Percentiles rank a stretch among this genome's conserved stretches.
These are phyloP conservation scores for Streptanthus diversifolius DNA, from an alignment of 345 rosid species.

Conservation along the genomic window DNA sequence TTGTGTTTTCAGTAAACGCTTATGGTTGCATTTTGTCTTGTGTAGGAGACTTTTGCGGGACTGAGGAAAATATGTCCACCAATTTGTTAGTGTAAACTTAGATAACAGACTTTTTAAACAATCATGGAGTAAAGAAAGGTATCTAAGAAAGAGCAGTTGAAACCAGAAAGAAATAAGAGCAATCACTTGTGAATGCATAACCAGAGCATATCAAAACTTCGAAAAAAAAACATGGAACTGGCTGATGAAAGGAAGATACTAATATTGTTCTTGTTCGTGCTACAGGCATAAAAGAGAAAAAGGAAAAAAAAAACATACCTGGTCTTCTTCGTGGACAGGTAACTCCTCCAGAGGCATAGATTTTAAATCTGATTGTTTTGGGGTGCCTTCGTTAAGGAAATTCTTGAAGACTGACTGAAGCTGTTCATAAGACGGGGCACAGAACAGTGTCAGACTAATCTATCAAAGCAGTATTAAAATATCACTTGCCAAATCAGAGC, in stretches of 20 bases:
- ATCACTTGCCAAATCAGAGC: neutral
- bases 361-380: conserved; percentile 27
- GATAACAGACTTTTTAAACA: neutral
- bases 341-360: conserved; percentile 43
- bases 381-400: conserved; percentile 33
- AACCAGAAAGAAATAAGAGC: neutral
- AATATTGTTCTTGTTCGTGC: neutral
- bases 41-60: conserved; percentile 41
- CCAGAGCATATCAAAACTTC: conserved; percentile 1
- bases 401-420: conserved; percentile 44
- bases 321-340: conserved; percentile 35
- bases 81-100: conserved; percentile 3
- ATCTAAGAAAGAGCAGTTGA: neutral
- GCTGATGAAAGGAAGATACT: neutral
- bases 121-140: neutral
- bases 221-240: neutral
- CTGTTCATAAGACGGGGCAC: conserved; percentile 35
- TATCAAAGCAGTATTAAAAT: neutral
- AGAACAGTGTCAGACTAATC: conserved; percentile 1
- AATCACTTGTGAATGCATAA: neutral
- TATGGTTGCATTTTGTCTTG: conserved; percentile 44
- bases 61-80: conserved; percentile 36
- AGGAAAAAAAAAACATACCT: conserved; percentile 37
- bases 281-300: neutral
- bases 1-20: conserved; percentile 54